Evolutionary conservation across 768 basidiomycete genomes (phyloP).

Genomic region (Daedaleopsis nitida): DNA sequence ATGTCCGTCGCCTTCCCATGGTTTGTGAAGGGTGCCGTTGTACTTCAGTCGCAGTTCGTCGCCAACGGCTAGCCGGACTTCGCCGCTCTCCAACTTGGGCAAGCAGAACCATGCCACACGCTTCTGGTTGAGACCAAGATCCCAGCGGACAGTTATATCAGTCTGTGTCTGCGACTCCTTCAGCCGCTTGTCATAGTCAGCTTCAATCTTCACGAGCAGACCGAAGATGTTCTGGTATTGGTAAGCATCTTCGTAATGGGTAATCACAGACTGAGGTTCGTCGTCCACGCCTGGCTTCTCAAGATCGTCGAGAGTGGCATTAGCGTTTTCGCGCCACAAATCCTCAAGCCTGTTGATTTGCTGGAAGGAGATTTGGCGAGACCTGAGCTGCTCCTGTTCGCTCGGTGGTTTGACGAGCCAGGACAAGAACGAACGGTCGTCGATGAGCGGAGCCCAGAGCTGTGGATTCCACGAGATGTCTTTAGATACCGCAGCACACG

Average conservation of each 20-base stretch:
- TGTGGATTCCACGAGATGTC: conserved; percentile 99
- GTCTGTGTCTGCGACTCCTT: conserved; percentile 99
- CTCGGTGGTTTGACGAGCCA: conserved; percentile 98
- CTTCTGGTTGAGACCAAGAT: conserved; percentile 97
- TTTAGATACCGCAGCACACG: conserved; percentile 94
- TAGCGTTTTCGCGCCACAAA: conserved; percentile 95
- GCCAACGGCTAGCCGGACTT: conserved; percentile 94
- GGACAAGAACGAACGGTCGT: conserved; percentile 97
- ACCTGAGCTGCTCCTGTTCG: conserved; percentile 94
- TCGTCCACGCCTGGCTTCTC: conserved; percentile 98
- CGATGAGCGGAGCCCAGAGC: conserved; percentile 97
- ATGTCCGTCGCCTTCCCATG: conserved; percentile 97
- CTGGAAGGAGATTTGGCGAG: conserved; percentile 94
- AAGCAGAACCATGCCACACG: conserved; percentile 97
- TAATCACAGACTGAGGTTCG: conserved; percentile 89
- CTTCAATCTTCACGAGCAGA: conserved; percentile 98
- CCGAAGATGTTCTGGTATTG: conserved; percentile 99
- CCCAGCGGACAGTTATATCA: conserved; percentile 95
- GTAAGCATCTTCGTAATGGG: conserved; percentile 97
- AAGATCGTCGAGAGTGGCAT: conserved; percentile 92
- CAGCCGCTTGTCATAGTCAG: conserved; percentile 96
- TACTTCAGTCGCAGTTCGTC: conserved; percentile 93
- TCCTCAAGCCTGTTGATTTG: conserved; percentile 98
- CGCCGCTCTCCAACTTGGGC: conserved; percentile 97
- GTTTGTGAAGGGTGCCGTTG: conserved; percentile 83